Conservation (phyloP, 306 rosid species). For the Hippophae gyantsensis region DNA sequence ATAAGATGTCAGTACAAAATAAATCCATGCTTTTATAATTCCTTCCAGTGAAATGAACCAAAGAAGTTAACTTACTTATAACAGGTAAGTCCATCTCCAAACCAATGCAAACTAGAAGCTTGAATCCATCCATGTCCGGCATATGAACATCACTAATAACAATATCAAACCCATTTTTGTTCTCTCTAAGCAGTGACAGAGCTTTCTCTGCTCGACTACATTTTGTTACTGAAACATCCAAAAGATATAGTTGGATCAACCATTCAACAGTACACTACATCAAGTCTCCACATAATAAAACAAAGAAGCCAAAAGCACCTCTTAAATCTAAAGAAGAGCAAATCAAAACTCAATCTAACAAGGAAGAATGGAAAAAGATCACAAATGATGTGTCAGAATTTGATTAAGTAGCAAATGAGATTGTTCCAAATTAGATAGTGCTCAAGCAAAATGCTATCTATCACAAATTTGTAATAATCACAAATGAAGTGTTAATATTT, state of each 20-base stretch:
- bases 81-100: constrained; percentile 98
- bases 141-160: constrained; percentile 96
- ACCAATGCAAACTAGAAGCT: constrained; percentile 84
- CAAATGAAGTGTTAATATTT: too few relatives aligned
- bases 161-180: constrained; percentile 76
- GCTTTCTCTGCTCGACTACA: constrained; percentile 79
- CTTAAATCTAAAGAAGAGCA: too few relatives aligned
- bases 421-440: too few relatives aligned
- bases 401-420: too few relatives aligned
- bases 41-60: constrained; percentile 3
- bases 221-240: constrained; percentile 52
- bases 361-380: too few relatives aligned
- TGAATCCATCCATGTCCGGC: constrained; percentile 99
- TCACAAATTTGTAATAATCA: too few relatives aligned
- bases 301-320: neutral
- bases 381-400: too few relatives aligned
- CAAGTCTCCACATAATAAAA: neutral
- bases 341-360: too few relatives aligned
- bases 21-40: neutral
- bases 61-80: constrained; percentile 54
- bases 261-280: constrained; percentile 8
- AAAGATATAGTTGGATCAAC: constrained; percentile 12
- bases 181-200: constrained; percentile 57
- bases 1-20: constrained; percentile 3
- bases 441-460: too few relatives aligned